These are phyloP conservation scores for Ophiostoma montium DNA, from an alignment of 2,329 filamentous ascomycete species.

Conservation along the genomic window DNA sequence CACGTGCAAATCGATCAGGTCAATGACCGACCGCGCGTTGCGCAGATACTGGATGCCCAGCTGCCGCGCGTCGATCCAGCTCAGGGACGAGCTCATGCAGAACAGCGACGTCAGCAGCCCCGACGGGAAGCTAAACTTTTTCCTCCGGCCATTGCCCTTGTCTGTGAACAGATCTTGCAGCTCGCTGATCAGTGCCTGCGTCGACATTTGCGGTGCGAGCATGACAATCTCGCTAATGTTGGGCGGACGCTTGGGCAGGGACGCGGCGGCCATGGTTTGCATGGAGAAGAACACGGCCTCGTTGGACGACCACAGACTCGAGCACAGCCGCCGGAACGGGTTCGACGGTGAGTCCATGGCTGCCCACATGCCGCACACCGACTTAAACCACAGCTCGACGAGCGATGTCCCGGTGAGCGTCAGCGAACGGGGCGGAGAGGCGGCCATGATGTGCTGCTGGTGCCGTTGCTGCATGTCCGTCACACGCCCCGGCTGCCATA, in stretches of 20 bases:
- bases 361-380: constrained; percentile 28
- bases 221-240: constrained; percentile 23
- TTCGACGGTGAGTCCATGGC: constrained; percentile 26
- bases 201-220: constrained; percentile 22
- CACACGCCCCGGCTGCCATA: constrained; percentile 7
- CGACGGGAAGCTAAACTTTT: constrained; percentile 17
- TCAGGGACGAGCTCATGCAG: constrained; percentile 26
- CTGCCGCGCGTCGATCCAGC: constrained; percentile 25
- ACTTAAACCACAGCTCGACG: constrained; percentile 25
- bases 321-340: constrained; percentile 25
- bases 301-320: constrained; percentile 23
- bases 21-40: constrained; percentile 15
- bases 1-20: constrained; percentile 6
- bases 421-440: neutral
- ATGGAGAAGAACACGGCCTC: constrained; percentile 24
- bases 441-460: neutral
- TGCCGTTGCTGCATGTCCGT: neutral
- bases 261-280: constrained; percentile 28
- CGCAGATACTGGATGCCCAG: constrained; percentile 14
- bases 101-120: constrained; percentile 25
- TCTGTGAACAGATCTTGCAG: constrained; percentile 16
- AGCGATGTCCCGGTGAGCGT: constrained; percentile 15
- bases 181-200: constrained; percentile 22
- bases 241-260: constrained; percentile 21
- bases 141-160: neutral